Evolutionary conservation across 176 grass and related monocot species (phyloP).

Genomic region (Bolboschoenus planiculmis): DNA sequence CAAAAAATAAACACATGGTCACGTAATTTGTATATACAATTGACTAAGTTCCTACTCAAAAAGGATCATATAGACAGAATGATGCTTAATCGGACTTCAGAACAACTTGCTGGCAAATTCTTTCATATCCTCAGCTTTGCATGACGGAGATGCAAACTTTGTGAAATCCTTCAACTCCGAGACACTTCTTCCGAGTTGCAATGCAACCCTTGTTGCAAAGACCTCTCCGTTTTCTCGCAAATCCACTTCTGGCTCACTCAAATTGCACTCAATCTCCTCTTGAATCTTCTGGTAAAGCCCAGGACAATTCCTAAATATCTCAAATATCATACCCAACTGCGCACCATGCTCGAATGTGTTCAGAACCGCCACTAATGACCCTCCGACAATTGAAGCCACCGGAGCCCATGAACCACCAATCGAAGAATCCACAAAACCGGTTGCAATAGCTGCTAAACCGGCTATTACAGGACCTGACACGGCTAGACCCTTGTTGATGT

Average conservation of each 20-base stretch:
- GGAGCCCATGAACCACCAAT: not conserved
- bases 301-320: constrained; percentile 33
- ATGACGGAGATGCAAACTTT: constrained; percentile 7
- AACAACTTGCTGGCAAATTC: constrained; percentile 28
- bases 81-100: not conserved
- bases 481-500: constrained; percentile 20
- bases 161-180: constrained; percentile 14
- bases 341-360: constrained; percentile 34
- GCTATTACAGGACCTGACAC: constrained; percentile 17
- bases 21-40: not conserved
- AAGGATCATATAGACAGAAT: not conserved
- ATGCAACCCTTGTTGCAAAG: constrained; percentile 23
- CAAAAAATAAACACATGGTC: not conserved
- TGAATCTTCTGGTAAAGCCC: constrained; percentile 22
- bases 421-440: not conserved
- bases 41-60: not conserved
- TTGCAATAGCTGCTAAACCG: constrained; percentile 10
- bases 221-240: constrained; percentile 31
- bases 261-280: constrained; percentile 25
- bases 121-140: constrained; percentile 13
- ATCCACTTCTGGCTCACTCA: constrained; percentile 7
- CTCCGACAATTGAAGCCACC: constrained; percentile 8
- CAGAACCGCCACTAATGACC: constrained; percentile 2
- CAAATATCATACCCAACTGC: constrained; percentile 35
- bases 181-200: constrained; percentile 20